phyloP scores from a whole-genome alignment of 208 protist species.

The Wallacemonas collosoma region DNA sequence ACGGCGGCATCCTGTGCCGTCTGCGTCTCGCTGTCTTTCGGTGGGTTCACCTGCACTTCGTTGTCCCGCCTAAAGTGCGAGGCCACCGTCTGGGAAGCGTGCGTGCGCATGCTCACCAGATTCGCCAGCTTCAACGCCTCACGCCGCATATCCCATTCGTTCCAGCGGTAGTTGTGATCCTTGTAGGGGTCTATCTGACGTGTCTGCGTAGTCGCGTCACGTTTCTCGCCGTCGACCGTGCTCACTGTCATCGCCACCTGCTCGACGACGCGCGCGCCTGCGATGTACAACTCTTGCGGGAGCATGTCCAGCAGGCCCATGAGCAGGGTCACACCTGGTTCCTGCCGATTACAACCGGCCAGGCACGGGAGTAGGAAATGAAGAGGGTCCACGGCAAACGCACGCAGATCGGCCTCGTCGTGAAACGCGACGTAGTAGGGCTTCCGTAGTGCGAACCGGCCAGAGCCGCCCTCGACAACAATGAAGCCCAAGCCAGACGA shows the following conservation, averaged over 20 bases:
- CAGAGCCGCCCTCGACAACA: slow-evolving; percentile 43
- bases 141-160: slow-evolving; percentile 93
- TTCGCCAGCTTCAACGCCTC: slow-evolving; percentile 91
- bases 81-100: slow-evolving; percentile 78
- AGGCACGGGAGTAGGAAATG: slow-evolving; percentile 45
- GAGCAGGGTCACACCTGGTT: slow-evolving; percentile 55
- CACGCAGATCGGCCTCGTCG: slow-evolving; percentile 38
- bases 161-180: slow-evolving; percentile 92
- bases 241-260: slow-evolving; percentile 6
- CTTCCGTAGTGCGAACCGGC: slow-evolving; percentile 28
- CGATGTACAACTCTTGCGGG: slow-evolving; percentile 82
- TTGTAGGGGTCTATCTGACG: slow-evolving; percentile 86
- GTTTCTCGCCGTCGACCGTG: not conserved
- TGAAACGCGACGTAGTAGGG: slow-evolving; percentile 52
- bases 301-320: slow-evolving; percentile 54
- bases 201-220: slow-evolving; percentile 78
- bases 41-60: slow-evolving; percentile 75
- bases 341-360: slow-evolving; percentile 33
- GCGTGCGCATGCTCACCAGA: slow-evolving; percentile 87
- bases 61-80: slow-evolving; percentile 87
- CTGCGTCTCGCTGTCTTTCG: slow-evolving; percentile 69
- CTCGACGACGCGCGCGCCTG: slow-evolving; percentile 61
- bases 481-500: slow-evolving; percentile 41
- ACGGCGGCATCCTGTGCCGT: slow-evolving; percentile 84
- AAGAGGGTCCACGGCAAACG: slow-evolving; percentile 53